Evolutionary conservation across 2,329 filamentous ascomycete species (phyloP).

Genomic region (Colletotrichum incanum): DNA sequence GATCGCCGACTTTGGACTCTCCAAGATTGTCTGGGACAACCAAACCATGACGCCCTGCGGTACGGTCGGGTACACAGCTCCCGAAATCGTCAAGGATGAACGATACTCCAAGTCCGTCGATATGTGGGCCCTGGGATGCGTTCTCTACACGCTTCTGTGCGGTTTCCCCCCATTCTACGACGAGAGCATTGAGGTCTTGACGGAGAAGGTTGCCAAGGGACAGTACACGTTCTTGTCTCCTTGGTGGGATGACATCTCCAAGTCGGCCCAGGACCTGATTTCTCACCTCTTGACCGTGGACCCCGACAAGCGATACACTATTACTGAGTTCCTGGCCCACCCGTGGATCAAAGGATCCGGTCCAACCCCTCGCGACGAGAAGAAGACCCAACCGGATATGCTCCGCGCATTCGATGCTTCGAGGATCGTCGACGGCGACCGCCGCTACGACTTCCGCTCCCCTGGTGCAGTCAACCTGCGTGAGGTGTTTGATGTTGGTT

Average conservation of each 20-base stretch:
- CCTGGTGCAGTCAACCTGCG: slow-evolving; percentile 95
- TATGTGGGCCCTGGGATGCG: slow-evolving; percentile 99
- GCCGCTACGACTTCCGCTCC: slow-evolving; percentile 92
- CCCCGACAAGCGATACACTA: slow-evolving; percentile 94
- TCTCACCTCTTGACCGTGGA: slow-evolving; percentile 95
- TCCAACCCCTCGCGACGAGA: slow-evolving; percentile 72
- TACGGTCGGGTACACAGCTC: slow-evolving; percentile 97
- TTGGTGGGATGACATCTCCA: slow-evolving; percentile 99
- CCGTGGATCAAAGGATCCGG: slow-evolving; percentile 87
- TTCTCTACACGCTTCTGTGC: slow-evolving; percentile 95
- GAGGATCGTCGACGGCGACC: slow-evolving; percentile 71
- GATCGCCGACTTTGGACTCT: slow-evolving; percentile 97
- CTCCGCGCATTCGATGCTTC: slow-evolving; percentile 72
- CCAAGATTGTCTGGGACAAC: slow-evolving; percentile 98
- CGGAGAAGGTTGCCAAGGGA: slow-evolving; percentile 96
- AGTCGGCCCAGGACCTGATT: slow-evolving; percentile 93
- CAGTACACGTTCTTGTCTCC: slow-evolving; percentile 98
- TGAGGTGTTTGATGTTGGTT: slow-evolving; percentile 98
- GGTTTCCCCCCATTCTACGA: slow-evolving; percentile 99
- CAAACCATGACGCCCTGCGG: slow-evolving; percentile 99
- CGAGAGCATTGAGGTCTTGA: slow-evolving; percentile 96
- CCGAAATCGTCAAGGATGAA: slow-evolving; percentile 99
- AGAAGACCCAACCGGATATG: slow-evolving; percentile 64
- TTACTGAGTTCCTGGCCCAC: slow-evolving; percentile 92
- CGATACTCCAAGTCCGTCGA: slow-evolving; percentile 98